Base-by-base conservation (phyloP, 2,329 filamentous ascomycete genomes). In the Parastagonospora nodorum region DNA sequence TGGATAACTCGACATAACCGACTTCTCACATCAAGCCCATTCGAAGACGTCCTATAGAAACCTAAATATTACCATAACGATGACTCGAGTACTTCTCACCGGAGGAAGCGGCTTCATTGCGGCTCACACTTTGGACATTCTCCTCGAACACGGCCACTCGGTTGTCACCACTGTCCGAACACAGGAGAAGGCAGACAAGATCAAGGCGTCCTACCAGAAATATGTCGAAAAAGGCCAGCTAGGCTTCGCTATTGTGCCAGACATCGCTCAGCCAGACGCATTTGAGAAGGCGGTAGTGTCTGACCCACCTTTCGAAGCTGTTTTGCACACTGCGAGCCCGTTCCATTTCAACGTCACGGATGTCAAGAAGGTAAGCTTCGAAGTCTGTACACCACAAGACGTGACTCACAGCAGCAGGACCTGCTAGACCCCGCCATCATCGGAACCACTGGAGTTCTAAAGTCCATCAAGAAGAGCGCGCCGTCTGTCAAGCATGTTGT, bases 311-410 rank as follows among this genome's bases (percentile, higher is more conserved):
- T 89, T 93, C 55, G 86, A 90, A 62, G 86, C 82, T 39, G 88
- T 93, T 42, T 58, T 76, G 14, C 74, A 75, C 48, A 75, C 74
- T 12, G 73, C 74, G 1, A 72, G 68, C 30, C 89, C 90, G 0
- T 92, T 89, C 76, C 86, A 89, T 62, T 82, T 86, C 68, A 88
- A 87, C 30, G 84, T 94, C 48, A 85, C 90, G 31, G 82, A 87
- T 58, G 86, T 89, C 14, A 80, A 93, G 55, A 85, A 87, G 47
- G 68, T 68, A n/a, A 64, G 77, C 53, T 16, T 19, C 10, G 8
- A n/a, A 7, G 4, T 4, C 19, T 10, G 2, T 0, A 5, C 7
- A n/a, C 2, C 3, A 15, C 19, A 7, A n/a, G 7, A 0, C 19
- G 19, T 7, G 11, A 27, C 46, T 59, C 28, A 63, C 60, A 8